These are phyloP conservation scores for Mycosphaerella sp. DNA, from an alignment of 2,329 filamentous ascomycete genomes.

Conservation along the genomic window DNA sequence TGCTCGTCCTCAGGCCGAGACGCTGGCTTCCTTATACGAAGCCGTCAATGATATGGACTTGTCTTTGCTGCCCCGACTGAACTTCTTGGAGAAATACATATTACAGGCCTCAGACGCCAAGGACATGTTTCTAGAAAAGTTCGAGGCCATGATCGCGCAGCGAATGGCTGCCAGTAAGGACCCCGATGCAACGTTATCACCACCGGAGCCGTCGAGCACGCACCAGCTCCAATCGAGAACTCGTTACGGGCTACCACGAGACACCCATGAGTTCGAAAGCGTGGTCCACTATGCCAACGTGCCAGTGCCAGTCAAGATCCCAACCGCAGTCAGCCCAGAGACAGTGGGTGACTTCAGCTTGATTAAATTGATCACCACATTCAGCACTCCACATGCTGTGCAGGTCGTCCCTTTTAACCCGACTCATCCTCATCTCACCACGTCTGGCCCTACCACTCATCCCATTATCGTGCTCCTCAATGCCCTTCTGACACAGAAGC, in stretches of 20 bases:
- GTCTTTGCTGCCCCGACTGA: conserved; percentile 82
- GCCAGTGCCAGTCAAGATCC: conserved; percentile 93
- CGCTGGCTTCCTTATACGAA: conserved; percentile 79
- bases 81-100: conserved; percentile 74
- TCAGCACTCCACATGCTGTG: conserved; percentile 74
- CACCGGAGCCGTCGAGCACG: conserved; percentile 23
- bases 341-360: conserved; percentile 97
- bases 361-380: conserved; percentile 94
- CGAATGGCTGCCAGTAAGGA: conserved; percentile 61
- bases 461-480: conserved; percentile 94
- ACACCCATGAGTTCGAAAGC: conserved; percentile 97
- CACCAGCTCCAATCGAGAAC: conserved; percentile 45
- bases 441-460: conserved; percentile 81
- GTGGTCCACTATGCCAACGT: conserved; percentile 94
- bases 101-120: conserved; percentile 87
- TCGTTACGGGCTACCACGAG: conserved; percentile 71
- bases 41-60: conserved; percentile 96
- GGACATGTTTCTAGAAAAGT: conserved; percentile 96
- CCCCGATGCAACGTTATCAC: conserved; percentile 7
- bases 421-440: conserved; percentile 86
- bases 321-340: conserved; percentile 86
- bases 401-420: conserved; percentile 71
- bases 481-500: conserved; percentile 90
- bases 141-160: conserved; percentile 86
- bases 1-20: conserved; percentile 81